Evolutionary conservation across 257 asterid species (phyloP), one percentile per base, ranked within the genome.

Genomic region (Nemophila menziesii): DNA sequence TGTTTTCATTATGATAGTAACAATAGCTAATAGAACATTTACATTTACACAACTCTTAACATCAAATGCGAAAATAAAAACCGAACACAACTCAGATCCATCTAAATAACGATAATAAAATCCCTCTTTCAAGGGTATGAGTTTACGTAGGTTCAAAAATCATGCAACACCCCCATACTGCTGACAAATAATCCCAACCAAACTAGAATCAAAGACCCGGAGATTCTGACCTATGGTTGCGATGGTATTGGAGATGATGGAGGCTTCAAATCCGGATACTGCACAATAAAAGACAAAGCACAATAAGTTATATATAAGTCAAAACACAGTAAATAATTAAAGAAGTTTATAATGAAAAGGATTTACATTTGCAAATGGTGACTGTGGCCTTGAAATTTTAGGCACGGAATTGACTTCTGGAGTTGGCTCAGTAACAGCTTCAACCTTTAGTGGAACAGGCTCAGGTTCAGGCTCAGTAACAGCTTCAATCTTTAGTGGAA

Each of bases 181-280:
- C 36, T 29, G 36, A 29, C 8, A 7, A 29, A 29, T 10, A 29
- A 29, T 29, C 36, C 36, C 1, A 13, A 13, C 36, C 36, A 13
- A 2, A 29, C 12, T 7, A 1, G 36, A 29, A 29, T 7, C 36
- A 2, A 1, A 7, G 36, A 29, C 12, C 36, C 7, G 36, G 12
- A 13, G 36, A 7, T 29, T 7, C 5, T 7, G 36, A 7, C 37
- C 67, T 68, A 84, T 49, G 96, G 96, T 66, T 62, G 79, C 49
- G 93, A 76, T 43, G 98, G 96, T 51, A 77, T 84, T 8, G 98
- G 98, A 0, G 96, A 89, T 9, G 98, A 38, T 20, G 98, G 98
- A 38, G 98, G 98, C 73, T 76, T 89, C 66, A 52, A 72, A 63
- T 89, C 98, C 26, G 98, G 98, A 67, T 84, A 89, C 98, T 89